Evolutionary conservation across 805 yeast species (phyloP).

Genomic region (Nakazawaea populi): DNA sequence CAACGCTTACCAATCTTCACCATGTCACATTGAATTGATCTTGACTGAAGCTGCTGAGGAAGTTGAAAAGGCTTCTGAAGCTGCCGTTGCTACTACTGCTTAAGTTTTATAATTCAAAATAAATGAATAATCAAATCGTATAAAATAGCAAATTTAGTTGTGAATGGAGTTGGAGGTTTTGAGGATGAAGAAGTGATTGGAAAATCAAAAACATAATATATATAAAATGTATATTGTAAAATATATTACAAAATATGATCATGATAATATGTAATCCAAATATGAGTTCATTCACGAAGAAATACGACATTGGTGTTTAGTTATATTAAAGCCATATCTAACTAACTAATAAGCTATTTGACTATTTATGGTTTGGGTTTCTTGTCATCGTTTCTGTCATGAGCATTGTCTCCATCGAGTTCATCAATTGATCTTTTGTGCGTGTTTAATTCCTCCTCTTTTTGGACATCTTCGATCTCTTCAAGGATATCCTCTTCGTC

Average conservation of each 20-base stretch:
- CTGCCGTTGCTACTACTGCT: constrained; percentile 12
- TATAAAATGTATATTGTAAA: background rate
- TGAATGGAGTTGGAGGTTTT: background rate
- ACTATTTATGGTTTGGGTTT: background rate
- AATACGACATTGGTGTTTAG: background rate
- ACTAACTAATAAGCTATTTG: background rate
- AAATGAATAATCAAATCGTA: no score
- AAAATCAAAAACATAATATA: background rate
- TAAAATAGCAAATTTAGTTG: background rate
- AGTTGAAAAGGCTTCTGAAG: constrained; percentile 86
- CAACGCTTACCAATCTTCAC: constrained; percentile 98
- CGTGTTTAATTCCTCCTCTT: constrained; percentile 19
- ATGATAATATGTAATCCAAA: background rate
- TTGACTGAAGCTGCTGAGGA: constrained; percentile 93
- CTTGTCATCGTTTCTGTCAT: constrained; percentile 9
- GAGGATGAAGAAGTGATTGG: background rate
- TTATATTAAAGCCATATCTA: background rate
- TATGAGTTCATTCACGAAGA: no score
- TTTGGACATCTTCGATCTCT: constrained; percentile 9
- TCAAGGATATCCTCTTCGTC: constrained; percentile 4
- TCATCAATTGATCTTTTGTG: constrained; percentile 24
- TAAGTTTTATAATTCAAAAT: background rate
- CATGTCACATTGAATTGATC: constrained; percentile 97
- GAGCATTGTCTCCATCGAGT: constrained; percentile 16
- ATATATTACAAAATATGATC: background rate